These are phyloP conservation scores for Penicillium samsonianum DNA, from an alignment of 495 filamentous ascomycete species.

Conservation along the genomic window DNA sequence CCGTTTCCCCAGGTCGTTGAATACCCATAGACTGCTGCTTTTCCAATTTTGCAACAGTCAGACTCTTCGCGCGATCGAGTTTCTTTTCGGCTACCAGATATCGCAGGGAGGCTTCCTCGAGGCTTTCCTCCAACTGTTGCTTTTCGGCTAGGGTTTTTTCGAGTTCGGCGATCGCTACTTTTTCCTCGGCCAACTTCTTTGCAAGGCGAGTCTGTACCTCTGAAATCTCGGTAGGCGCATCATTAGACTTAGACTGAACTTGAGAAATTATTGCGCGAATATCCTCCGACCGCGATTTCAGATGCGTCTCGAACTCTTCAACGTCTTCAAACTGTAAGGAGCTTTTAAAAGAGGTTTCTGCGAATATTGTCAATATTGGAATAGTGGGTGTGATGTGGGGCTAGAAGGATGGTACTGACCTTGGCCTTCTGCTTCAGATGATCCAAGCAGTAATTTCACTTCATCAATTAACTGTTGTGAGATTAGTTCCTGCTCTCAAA, in stretches of 20 bases:
- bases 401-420: conserved; percentile 44
- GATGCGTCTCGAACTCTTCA: conserved; percentile 72
- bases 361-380: conserved; percentile 23
- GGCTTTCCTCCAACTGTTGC: conserved; percentile 75
- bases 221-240: conserved; percentile 61
- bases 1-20: conserved; percentile 51
- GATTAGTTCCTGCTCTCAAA: conserved; percentile 15
- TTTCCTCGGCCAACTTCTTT: conserved; percentile 74
- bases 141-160: conserved; percentile 77
- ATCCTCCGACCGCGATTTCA: conserved; percentile 60
- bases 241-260: conserved; percentile 50
- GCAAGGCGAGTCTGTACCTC: conserved; percentile 74
- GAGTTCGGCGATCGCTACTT: conserved; percentile 72
- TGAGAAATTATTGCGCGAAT: conserved; percentile 62
- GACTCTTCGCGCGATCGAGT: conserved; percentile 81
- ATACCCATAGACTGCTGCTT: conserved; percentile 75
- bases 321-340: conserved; percentile 40
- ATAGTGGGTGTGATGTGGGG: not conserved
- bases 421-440: conserved; percentile 53
- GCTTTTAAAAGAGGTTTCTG: conserved; percentile 34
- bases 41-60: conserved; percentile 89
- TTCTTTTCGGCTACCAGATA: conserved; percentile 95
- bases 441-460: conserved; percentile 66
- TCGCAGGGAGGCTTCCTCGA: conserved; percentile 81
- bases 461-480: conserved; percentile 76